phyloP scores from a whole-genome alignment of 805 yeast genomes.

The Scheffersomyces amazonensis region DNA sequence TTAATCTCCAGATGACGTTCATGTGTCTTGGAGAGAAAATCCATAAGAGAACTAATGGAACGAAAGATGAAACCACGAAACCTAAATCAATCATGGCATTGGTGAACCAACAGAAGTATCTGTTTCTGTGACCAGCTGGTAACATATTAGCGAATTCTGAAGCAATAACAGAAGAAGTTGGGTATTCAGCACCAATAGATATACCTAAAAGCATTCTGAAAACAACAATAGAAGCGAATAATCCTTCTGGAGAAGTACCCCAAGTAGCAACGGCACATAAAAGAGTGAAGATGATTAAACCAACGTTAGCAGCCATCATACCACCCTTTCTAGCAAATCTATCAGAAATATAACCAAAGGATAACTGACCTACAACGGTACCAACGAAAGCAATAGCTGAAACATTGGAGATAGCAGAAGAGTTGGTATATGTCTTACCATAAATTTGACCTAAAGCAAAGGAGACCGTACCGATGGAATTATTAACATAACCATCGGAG shows the following conservation, averaged over 20 bases:
- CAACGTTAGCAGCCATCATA: conserved; percentile 73
- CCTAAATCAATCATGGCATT: conserved; percentile 86
- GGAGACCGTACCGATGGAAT: conserved; percentile 74
- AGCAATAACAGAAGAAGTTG: conserved; percentile 89
- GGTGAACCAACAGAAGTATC: conserved; percentile 88
- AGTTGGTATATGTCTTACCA: conserved; percentile 56
- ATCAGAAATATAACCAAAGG: conserved; percentile 81
- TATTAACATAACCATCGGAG: conserved; percentile 90
- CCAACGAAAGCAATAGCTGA: conserved; percentile 90
- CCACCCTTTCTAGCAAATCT: conserved; percentile 76
- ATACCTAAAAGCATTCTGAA: conserved; percentile 87
- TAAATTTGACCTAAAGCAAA: conserved; percentile 68
- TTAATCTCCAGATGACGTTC: conserved; percentile 86
- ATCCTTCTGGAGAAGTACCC: conserved; percentile 75
- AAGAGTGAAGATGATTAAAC: conserved; percentile 75
- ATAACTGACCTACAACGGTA: conserved; percentile 80
- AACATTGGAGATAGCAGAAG: conserved; percentile 74
- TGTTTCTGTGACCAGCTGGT: conserved; percentile 80
- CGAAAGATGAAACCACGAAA: conserved; percentile 79
- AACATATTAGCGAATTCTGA: conserved; percentile 83
- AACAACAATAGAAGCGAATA: conserved; percentile 79
- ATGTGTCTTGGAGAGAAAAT: conserved; percentile 71
- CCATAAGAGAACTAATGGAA: conserved; percentile 83
- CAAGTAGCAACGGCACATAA: conserved; percentile 77
- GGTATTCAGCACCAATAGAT: conserved; percentile 94